A percentile compares a stretch with the other conserved stretches of the same genome.
Conservation (phyloP, 495 filamentous ascomycete species). For the Schizothecium vesticola region DNA sequence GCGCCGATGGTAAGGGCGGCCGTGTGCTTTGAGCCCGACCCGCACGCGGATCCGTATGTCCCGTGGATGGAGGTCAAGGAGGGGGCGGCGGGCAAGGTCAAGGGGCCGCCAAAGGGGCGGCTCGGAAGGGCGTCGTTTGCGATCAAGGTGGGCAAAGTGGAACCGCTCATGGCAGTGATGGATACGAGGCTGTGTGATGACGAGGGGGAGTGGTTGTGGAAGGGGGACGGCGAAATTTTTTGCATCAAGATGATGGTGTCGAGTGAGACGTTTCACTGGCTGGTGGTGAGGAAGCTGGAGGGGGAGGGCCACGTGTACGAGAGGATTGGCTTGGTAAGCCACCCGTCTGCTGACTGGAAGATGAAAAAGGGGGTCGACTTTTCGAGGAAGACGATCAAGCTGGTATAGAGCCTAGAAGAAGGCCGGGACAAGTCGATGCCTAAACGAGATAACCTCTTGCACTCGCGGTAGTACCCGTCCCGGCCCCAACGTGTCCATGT, state of each 20-base stretch:
- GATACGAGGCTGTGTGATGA: constrained; percentile 4
- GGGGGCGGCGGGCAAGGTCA: neutral
- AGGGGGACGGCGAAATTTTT: constrained; percentile 3
- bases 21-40: constrained; percentile 6
- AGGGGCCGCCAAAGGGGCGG: neutral
- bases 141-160: neutral
- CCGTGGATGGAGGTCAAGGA: constrained; percentile 7
- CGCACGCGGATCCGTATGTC: constrained; percentile 3
- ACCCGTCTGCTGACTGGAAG: neutral
- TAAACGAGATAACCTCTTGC: neutral
- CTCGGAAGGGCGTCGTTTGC: neutral
- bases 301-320: neutral
- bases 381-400: neutral
- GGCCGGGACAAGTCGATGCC: too few species aligned
- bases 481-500: too few species aligned
- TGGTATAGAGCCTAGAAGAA: neutral
- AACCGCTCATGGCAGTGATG: neutral
- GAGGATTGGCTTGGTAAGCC: constrained; percentile 4
- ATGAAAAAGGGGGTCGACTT: neutral
- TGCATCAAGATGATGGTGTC: constrained; percentile 11
- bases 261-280: constrained; percentile 1
- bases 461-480: neutral
- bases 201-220: constrained; percentile 11
- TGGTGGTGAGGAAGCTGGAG: constrained; percentile 8
- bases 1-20: neutral